Percentiles rank a stretch among this genome's conserved stretches.
These are phyloP conservation scores for Streptanthus diversifolius DNA, from an alignment of 345 rosid species.

Conservation along the genomic window DNA sequence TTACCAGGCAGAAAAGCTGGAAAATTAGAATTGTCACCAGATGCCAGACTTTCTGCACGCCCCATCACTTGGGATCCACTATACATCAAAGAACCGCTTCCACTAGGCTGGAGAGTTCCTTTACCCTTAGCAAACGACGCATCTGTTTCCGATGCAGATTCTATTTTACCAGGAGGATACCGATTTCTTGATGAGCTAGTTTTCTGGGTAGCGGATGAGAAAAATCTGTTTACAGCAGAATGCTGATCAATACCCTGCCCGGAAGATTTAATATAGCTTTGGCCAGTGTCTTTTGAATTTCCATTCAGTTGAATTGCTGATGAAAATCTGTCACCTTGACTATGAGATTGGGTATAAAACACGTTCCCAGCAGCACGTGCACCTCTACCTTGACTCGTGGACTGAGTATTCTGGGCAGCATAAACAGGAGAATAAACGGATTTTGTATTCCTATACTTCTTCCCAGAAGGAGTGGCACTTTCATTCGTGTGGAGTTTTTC, in stretches of 20 bases:
- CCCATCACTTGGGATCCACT: constrained; percentile 74
- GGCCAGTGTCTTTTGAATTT: constrained; percentile 45
- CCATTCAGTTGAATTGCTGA: constrained; percentile 39
- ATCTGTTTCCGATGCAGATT: constrained; percentile 52
- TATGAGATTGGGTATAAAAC: constrained; percentile 50
- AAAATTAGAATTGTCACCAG: constrained; percentile 74
- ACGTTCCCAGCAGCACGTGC: constrained; percentile 41
- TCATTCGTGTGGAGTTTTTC: constrained; percentile 61
- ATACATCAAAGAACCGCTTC: constrained; percentile 62
- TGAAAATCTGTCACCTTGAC: constrained; percentile 49
- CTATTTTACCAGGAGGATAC: constrained; percentile 52
- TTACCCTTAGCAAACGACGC: constrained; percentile 63
- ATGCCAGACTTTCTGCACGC: constrained; percentile 56
- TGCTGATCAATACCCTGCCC: constrained; percentile 48
- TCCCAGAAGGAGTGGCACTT: constrained; percentile 41
- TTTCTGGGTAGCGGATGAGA: constrained; percentile 62
- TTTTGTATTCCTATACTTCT: constrained; percentile 45
- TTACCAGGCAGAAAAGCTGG: constrained; percentile 88
- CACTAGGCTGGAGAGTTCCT: constrained; percentile 54
- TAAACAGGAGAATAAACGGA: constrained; percentile 36
- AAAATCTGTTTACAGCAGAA: constrained; percentile 51
- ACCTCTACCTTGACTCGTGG: constrained; percentile 59
- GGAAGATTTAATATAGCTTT: constrained; percentile 42
- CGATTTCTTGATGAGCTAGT: constrained; percentile 40
- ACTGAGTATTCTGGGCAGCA: constrained; percentile 43